These are phyloP conservation scores for Penicillium goetzii DNA, from an alignment of 495 filamentous ascomycete genomes.

Conservation along the genomic window DNA sequence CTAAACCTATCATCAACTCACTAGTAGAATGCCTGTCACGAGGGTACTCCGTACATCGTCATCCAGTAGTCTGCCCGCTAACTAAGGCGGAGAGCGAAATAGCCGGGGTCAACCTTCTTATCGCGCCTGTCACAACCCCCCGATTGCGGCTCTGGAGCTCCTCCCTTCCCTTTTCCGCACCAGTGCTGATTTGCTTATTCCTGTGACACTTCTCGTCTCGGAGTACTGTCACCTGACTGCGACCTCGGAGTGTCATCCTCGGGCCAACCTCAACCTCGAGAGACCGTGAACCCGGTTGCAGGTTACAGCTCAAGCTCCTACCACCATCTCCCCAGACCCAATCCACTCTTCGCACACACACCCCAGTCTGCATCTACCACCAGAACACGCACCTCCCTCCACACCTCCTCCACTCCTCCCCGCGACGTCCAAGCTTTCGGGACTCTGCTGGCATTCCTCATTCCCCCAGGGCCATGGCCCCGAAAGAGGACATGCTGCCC, in stretches of 20 bases:
- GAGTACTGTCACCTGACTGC: slow-evolving; percentile 33
- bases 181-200: background rate
- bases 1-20: too few relatives aligned
- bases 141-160: slow-evolving; percentile 30
- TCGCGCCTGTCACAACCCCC: slow-evolving; percentile 17
- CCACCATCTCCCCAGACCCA: slow-evolving; percentile 9
- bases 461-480: slow-evolving; percentile 51
- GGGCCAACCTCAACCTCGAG: background rate
- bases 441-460: slow-evolving; percentile 43
- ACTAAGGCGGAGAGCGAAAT: background rate
- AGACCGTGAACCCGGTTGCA: slow-evolving; percentile 10
- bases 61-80: background rate
- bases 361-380: slow-evolving; percentile 1
- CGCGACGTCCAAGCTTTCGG: slow-evolving; percentile 15
- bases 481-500: slow-evolving; percentile 53
- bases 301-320: slow-evolving; percentile 8
- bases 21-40: too few relatives aligned
- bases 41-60: too few relatives aligned
- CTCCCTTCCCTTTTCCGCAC: background rate
- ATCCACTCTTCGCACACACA: slow-evolving; percentile 5
- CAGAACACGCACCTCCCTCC: background rate
- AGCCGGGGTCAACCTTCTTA: slow-evolving; percentile 11
- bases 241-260: slow-evolving; percentile 23
- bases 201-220: slow-evolving; percentile 3
- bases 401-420: slow-evolving; percentile 7